A percentile compares a stretch with the other conserved stretches of the same genome.
phyloP scores from a whole-genome alignment of 2,329 filamentous ascomycete species.

The Phialophora expanda region DNA sequence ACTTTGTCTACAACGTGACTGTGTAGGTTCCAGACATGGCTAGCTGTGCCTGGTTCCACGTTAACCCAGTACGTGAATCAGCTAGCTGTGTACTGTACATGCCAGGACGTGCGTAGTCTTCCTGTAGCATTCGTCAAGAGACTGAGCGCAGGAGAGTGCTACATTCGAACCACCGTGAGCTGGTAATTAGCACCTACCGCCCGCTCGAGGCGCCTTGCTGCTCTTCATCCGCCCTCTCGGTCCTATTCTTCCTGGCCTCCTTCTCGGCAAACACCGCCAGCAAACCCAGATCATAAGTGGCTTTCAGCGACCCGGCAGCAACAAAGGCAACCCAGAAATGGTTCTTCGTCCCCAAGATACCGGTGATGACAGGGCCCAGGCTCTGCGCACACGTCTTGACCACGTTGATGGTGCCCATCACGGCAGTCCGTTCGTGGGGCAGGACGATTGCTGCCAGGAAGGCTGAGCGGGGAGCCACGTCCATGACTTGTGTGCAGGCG shows the following conservation, averaged over 20 bases:
- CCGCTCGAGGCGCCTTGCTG: background rate
- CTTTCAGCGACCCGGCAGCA: constrained; percentile 58
- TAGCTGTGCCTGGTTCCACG: no score
- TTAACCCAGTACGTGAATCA: no score
- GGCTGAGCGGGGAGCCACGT: constrained; percentile 68
- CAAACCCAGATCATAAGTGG: constrained; percentile 64
- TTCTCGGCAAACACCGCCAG: constrained; percentile 44
- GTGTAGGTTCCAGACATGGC: no score
- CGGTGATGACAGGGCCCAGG: constrained; percentile 61
- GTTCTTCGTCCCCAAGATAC: constrained; percentile 58
- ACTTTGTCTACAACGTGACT: no score
- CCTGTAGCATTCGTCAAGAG: background rate
- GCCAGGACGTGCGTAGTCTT: no score
- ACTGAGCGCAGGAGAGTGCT: background rate
- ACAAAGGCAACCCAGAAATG: constrained; percentile 67
- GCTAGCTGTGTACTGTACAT: no score
- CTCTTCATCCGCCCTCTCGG: constrained; percentile 20
- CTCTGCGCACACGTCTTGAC: constrained; percentile 65
- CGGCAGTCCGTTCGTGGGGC: constrained; percentile 68
- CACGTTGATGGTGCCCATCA: constrained; percentile 70
- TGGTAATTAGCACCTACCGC: background rate
- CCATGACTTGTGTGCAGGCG: constrained; percentile 69
- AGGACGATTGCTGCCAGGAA: constrained; percentile 70
- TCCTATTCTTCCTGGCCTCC: constrained; percentile 24
- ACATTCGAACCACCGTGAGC: no score